Evolutionary conservation across 768 basidiomycete genomes (phyloP).

Genomic region (Paxillus involutus): DNA sequence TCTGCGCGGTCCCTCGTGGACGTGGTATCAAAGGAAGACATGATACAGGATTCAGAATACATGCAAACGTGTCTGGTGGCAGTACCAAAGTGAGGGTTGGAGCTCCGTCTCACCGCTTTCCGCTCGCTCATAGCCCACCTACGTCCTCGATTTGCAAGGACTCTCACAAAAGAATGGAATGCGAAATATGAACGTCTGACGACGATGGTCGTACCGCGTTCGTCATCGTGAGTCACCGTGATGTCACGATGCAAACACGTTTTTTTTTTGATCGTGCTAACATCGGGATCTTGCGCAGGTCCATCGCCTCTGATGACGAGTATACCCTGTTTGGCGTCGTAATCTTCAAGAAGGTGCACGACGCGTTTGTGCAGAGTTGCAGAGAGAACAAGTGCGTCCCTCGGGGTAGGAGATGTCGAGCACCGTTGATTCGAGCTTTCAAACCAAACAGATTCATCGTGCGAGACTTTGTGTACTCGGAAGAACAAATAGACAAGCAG

Average conservation of each 20-base stretch:
- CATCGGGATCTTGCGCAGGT: slow-evolving; percentile 39
- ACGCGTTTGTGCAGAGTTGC: slow-evolving; percentile 92
- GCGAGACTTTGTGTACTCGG: slow-evolving; percentile 91
- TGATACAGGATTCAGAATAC: slow-evolving; percentile 90
- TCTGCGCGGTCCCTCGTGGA: slow-evolving; percentile 86
- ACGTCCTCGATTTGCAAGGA: slow-evolving; percentile 44
- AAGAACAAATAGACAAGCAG: slow-evolving; percentile 78
- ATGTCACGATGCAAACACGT: slow-evolving; percentile 12
- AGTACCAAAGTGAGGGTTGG: slow-evolving; percentile 77
- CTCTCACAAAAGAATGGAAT: slow-evolving; percentile 84
- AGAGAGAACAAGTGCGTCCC: slow-evolving; percentile 84
- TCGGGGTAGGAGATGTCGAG: not conserved
- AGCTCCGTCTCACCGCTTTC: slow-evolving; percentile 1
- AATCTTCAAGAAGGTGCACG: slow-evolving; percentile 87
- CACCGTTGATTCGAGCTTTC: slow-evolving; percentile 5
- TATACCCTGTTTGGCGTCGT: slow-evolving; percentile 84
- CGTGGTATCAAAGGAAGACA: slow-evolving; percentile 76
- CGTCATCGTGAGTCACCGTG: slow-evolving; percentile 63
- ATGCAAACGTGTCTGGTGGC: slow-evolving; percentile 91
- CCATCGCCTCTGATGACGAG: slow-evolving; percentile 84
- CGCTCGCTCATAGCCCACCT: slow-evolving; percentile 14
- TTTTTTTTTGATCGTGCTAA: slow-evolving; percentile 15
- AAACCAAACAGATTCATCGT: slow-evolving; percentile 71
- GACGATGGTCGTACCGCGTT: slow-evolving; percentile 90
- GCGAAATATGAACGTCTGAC: slow-evolving; percentile 85